Evolutionary conservation across 2,329 filamentous ascomycete species (phyloP).

Genomic region (Pleurostoma richardsiae): DNA sequence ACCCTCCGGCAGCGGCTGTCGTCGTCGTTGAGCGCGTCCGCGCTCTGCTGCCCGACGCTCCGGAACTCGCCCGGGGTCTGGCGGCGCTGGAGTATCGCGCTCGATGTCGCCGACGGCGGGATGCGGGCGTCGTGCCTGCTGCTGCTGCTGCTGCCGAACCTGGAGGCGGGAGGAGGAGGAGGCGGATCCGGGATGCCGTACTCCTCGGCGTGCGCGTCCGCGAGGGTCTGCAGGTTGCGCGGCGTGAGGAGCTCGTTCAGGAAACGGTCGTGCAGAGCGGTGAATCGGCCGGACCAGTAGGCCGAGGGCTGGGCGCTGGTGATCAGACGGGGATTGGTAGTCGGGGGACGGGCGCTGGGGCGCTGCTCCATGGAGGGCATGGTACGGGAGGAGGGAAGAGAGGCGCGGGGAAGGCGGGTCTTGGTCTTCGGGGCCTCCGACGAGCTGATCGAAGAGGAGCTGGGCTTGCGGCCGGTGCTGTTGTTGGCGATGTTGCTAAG

Average conservation of each 20-base stretch:
- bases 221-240: slow-evolving; percentile 12
- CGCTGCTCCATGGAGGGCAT: background rate
- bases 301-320: slow-evolving; percentile 36
- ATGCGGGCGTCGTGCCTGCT: slow-evolving; percentile 11
- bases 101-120: slow-evolving; percentile 3
- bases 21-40: slow-evolving; percentile 25
- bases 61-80: slow-evolving; percentile 11
- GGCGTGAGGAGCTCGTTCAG: slow-evolving; percentile 30
- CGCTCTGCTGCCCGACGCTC: slow-evolving; percentile 2
- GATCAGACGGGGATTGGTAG: slow-evolving; percentile 23
- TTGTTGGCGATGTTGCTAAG: background rate
- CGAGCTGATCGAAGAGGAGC: background rate
- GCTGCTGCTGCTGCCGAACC: slow-evolving; percentile 10
- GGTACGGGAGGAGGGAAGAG: no score
- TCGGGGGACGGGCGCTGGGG: background rate
- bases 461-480: background rate
- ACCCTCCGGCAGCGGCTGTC: slow-evolving; percentile 36
- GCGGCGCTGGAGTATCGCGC: slow-evolving; percentile 12
- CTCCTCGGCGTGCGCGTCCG: slow-evolving; percentile 9
- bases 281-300: slow-evolving; percentile 61
- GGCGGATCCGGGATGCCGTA: background rate
- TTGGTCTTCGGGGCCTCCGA: no score
- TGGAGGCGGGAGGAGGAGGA: slow-evolving; percentile 1
- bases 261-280: slow-evolving; percentile 50
- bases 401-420: no score